phyloP scores from a whole-genome alignment of 2,329 filamentous ascomycete species.

The Apiospora malaysiana region DNA sequence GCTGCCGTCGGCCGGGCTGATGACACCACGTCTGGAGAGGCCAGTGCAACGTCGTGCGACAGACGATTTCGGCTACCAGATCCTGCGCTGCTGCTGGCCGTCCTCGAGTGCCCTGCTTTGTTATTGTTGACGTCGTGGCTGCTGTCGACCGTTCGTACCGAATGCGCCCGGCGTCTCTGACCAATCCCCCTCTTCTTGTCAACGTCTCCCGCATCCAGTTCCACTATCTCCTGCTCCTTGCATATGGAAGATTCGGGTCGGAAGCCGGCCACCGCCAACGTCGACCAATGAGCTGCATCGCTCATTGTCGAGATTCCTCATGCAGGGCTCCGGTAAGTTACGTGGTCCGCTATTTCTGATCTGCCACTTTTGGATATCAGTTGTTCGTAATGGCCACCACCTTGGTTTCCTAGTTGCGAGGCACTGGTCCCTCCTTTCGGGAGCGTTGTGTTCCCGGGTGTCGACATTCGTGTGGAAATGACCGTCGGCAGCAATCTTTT shows the following conservation, averaged over 20 bases:
- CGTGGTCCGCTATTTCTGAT: not conserved
- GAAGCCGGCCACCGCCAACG: conserved; percentile 1
- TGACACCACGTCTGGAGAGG: conserved; percentile 4
- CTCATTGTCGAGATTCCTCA: not conserved
- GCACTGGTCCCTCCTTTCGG: not conserved
- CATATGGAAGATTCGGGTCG: not conserved
- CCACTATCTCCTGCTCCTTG: conserved; percentile 7
- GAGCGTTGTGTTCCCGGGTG: not conserved
- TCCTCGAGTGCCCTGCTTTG: not conserved
- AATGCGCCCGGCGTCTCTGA: not conserved
- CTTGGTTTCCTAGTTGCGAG: not conserved
- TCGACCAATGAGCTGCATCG: conserved; percentile 9
- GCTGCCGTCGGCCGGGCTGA: conserved; percentile 6
- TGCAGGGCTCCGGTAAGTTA: not conserved
- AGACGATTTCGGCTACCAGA: not conserved
- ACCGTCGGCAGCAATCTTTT: not conserved
- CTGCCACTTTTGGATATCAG: not conserved
- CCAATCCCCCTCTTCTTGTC: not conserved
- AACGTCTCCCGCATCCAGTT: not conserved
- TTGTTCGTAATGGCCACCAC: not conserved
- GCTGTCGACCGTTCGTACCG: not conserved
- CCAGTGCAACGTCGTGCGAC: not conserved
- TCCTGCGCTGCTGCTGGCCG: conserved; percentile 9
- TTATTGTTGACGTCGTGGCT: not conserved
- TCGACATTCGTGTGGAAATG: not conserved